phyloP scores from a whole-genome alignment of 352 stramenopile species.

The Phytophthora podocarpi region DNA sequence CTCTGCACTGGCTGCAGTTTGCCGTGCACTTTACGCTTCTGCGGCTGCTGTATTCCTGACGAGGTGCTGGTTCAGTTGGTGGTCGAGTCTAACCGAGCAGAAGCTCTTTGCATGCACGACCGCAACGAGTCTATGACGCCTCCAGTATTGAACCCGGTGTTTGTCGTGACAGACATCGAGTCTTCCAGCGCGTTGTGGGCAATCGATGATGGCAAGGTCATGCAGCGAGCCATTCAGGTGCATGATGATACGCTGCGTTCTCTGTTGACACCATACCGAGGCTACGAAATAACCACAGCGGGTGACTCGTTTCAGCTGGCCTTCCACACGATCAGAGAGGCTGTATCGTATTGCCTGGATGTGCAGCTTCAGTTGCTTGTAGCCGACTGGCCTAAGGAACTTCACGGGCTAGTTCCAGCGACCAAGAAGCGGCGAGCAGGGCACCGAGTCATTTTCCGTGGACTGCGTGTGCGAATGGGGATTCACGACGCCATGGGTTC shows the following conservation, averaged over 20 bases:
- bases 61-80: constrained; percentile 51
- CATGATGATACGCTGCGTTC: constrained; percentile 53
- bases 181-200: constrained; percentile 66
- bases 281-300: constrained; percentile 78
- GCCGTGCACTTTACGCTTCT: constrained; percentile 51
- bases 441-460: constrained; percentile 51
- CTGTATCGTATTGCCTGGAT: constrained; percentile 64
- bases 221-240: constrained; percentile 48
- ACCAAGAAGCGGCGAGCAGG: constrained; percentile 44
- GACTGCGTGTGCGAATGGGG: constrained; percentile 56
- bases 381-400: constrained; percentile 64
- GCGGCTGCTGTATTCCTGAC: constrained; percentile 47
- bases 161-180: constrained; percentile 73
- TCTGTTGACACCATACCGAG: constrained; percentile 48
- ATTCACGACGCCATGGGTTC: constrained; percentile 51
- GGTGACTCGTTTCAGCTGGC: constrained; percentile 76
- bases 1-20: constrained; percentile 58
- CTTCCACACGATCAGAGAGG: constrained; percentile 71
- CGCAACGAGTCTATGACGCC: constrained; percentile 14
- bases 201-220: constrained; percentile 49
- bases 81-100: constrained; percentile 36
- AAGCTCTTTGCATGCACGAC: constrained; percentile 11
- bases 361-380: constrained; percentile 61
- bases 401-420: constrained; percentile 50
- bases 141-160: constrained; percentile 50